Percentiles rank a stretch among this genome's conserved stretches.
Conservation (phyloP, 768 basidiomycete species). For the Favolaschia claudopus region DNA sequence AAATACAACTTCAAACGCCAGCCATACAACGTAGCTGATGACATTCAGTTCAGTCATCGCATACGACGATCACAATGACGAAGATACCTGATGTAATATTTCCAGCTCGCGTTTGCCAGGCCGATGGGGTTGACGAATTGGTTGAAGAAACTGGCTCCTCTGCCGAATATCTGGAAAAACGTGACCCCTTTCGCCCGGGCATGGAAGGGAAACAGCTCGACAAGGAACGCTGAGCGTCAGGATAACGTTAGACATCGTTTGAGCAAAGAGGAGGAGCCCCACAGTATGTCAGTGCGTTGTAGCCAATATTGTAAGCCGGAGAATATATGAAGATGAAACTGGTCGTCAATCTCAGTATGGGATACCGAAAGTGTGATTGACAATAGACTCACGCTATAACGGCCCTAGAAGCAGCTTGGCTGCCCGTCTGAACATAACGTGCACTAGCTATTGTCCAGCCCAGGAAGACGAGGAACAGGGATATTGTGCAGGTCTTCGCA, state of each 20-base stretch:
- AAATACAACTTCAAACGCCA: constrained; percentile 60
- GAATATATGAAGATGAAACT: constrained; percentile 67
- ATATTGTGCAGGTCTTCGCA: constrained; percentile 51
- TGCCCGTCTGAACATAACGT: constrained; percentile 48
- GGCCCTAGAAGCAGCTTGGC: constrained; percentile 53
- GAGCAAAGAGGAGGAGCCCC: constrained; percentile 11
- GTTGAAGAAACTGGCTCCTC: constrained; percentile 66
- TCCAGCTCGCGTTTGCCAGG: constrained; percentile 64
- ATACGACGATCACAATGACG: neutral
- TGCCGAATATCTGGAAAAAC: constrained; percentile 65
- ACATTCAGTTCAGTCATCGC: neutral
- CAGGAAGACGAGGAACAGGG: constrained; percentile 54
- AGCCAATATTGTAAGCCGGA: constrained; percentile 62
- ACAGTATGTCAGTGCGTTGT: constrained; percentile 66
- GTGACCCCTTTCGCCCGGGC: constrained; percentile 68
- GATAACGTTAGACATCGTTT: neutral
- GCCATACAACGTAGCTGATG: constrained; percentile 54
- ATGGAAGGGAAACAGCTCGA: constrained; percentile 74
- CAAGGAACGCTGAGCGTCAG: constrained; percentile 56
- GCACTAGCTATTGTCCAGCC: constrained; percentile 65
- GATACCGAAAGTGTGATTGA: neutral
- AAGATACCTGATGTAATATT: constrained; percentile 58
- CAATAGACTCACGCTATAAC: constrained; percentile 52
- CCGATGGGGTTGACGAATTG: constrained; percentile 73
- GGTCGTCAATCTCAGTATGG: neutral